Evolutionary conservation across 176 grass and related monocot species (phyloP).

Genomic region (Aegilops sharonensis): DNA sequence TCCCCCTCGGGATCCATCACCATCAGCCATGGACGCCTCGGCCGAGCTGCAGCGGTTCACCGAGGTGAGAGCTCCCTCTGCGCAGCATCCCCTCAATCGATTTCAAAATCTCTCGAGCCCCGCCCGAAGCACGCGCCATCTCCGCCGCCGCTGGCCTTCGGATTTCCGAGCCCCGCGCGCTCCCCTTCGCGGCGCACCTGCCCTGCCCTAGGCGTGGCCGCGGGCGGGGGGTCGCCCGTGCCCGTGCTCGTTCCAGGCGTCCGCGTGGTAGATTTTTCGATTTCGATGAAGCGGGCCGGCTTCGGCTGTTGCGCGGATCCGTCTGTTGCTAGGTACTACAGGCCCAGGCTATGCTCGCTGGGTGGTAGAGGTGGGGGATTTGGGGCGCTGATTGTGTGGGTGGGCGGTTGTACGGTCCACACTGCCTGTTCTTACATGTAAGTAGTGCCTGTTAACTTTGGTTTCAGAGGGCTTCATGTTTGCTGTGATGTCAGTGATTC

Average conservation of each 20-base stretch:
- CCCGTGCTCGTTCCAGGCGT: neutral
- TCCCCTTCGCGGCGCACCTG: neutral
- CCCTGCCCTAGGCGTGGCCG: neutral
- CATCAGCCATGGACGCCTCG: neutral
- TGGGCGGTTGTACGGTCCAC: neutral
- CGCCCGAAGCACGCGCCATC: neutral
- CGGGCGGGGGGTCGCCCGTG: neutral
- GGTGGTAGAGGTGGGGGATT: too few species aligned
- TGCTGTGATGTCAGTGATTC: too few species aligned
- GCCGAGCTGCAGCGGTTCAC: neutral
- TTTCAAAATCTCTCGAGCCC: too few species aligned
- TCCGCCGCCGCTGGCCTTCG: too few species aligned
- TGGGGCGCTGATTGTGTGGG: neutral
- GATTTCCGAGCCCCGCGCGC: neutral
- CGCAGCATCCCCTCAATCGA: neutral
- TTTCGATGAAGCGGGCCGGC: too few species aligned
- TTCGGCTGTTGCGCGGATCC: too few species aligned
- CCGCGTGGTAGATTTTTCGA: neutral
- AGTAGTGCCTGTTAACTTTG: too few species aligned
- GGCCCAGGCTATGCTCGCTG: too few species aligned
- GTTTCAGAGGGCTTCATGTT: too few species aligned
- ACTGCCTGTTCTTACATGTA: too few species aligned
- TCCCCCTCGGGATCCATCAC: neutral
- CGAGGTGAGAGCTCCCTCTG: neutral
- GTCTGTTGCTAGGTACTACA: too few species aligned